Evolutionary conservation across 2,329 filamentous ascomycete species (phyloP), one percentile per base, ranked within the genome.

Genomic region (Fusarium sp.): DNA sequence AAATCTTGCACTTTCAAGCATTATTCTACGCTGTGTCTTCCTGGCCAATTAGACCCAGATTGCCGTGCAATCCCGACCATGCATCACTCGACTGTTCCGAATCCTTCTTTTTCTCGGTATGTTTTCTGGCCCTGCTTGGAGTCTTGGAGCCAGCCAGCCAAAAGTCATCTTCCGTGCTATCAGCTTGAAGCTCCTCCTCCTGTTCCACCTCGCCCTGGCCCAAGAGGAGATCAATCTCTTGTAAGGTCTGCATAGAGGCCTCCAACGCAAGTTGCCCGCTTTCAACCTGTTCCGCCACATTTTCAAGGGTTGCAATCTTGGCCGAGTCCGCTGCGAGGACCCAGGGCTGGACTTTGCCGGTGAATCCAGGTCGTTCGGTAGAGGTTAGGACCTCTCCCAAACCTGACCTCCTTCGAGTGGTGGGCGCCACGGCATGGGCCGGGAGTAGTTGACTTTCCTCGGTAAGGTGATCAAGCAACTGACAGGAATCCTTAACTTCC

Each of bases 381-480:
- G 79, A 80, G 8, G 80, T 80, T 30, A 86, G 80, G 7, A 84
- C 84, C n/a, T 86, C 83, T n/a, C 82, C 84, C 60, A 88, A 84
- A 47, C 84, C 84, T n/a, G 81, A 81, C 25, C 83, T 81, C 17
- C 80, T 75, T 45, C 81, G 82, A 8, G 79, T 78, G 22, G 78
- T 80, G 4, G 57, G 69, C 22, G 85, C 83, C 73, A 85, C 81
- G 1, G 88, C 86, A 71, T 90, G 85, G 10, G 84, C 81, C 2
- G 87, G 87, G 14, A 93, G 84, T 17, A 93, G 82, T 71, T 91
- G 89, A 75, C 90, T 92, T 77, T 92, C 90, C 58, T 92, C 88
- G 12, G 87, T 85, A 4, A 92, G 82, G 66, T 87, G 88, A 58
- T 86, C 85, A 9, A 92, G 81, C 2, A 82, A 79, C 78, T 89